Conservation (phyloP, 495 filamentous ascomycete genomes). For the Penicillium crystallinum region DNA sequence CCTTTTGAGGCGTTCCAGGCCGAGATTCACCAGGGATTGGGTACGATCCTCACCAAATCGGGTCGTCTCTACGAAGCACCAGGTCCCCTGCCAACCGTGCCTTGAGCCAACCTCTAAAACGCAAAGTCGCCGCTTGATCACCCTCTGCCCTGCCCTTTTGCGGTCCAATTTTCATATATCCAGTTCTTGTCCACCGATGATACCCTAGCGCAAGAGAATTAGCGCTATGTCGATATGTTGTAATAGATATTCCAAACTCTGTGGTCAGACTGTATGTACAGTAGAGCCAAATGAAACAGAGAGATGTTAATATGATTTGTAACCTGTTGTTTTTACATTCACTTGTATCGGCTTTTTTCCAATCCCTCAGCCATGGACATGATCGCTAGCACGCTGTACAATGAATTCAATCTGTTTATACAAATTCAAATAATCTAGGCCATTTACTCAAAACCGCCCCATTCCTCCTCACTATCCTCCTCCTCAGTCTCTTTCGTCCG, state of each 20-base stretch:
- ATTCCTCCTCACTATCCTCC: constrained; percentile 52
- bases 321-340: neutral
- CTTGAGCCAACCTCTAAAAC: neutral
- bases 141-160: neutral
- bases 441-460: constrained; percentile 59
- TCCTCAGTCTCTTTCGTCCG: constrained; percentile 37
- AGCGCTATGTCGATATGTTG: constrained; percentile 5
- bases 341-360: constrained; percentile 6
- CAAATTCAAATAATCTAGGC: constrained; percentile 6
- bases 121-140: neutral
- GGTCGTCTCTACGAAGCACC: constrained; percentile 68
- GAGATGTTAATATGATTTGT: constrained; percentile 9
- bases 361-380: constrained; percentile 11
- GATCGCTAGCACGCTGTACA: constrained; percentile 20
- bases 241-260: neutral
- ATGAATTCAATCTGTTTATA: constrained; percentile 12
- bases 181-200: constrained; percentile 19
- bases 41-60: constrained; percentile 72
- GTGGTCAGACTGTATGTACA: constrained; percentile 8
- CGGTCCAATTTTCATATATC: constrained; percentile 1
- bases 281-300: constrained; percentile 6
- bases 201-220: constrained; percentile 32
- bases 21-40: constrained; percentile 79
- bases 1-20: constrained; percentile 87
- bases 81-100: constrained; percentile 35